Conservation (phyloP, 2,329 filamentous ascomycete genomes). For the Aspergillus fumigatus region DNA sequence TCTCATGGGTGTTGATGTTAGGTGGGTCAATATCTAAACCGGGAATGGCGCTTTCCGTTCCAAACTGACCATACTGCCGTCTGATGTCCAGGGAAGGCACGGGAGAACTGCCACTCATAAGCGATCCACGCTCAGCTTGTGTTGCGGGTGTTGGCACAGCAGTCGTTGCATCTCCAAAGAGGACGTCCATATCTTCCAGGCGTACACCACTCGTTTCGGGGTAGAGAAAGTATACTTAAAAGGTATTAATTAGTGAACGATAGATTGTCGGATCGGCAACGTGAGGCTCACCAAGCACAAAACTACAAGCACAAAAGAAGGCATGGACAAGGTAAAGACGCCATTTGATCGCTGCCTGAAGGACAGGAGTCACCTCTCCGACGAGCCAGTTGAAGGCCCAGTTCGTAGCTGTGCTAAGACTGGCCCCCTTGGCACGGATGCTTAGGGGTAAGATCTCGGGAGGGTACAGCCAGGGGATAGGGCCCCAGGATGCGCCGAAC, state of each 20-base stretch:
- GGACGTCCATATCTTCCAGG: constrained; percentile 90
- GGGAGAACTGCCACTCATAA: constrained; percentile 74
- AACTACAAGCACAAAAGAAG: constrained; percentile 93
- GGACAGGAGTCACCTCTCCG: constrained; percentile 86
- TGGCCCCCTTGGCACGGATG: constrained; percentile 94
- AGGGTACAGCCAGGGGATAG: constrained; percentile 96
- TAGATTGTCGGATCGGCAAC: neutral
- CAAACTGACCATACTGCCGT: constrained; percentile 42
- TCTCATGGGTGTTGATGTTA: constrained; percentile 48
- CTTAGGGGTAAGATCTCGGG: constrained; percentile 97
- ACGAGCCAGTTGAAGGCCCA: constrained; percentile 99
- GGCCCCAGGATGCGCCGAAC: constrained; percentile 96
- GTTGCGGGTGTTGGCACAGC: constrained; percentile 74
- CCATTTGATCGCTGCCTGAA: constrained; percentile 92
- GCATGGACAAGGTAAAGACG: constrained; percentile 91
- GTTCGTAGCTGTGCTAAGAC: constrained; percentile 91
- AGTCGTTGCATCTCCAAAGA: constrained; percentile 91
- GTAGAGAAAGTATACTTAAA: constrained; percentile 88
- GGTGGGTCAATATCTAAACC: constrained; percentile 79
- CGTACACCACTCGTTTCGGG: constrained; percentile 94
- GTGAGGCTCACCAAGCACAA: constrained; percentile 77
- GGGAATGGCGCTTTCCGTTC: constrained; percentile 66
- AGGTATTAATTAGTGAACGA: constrained; percentile 11
- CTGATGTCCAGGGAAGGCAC: constrained; percentile 72
- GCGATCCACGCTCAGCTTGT: constrained; percentile 73